phyloP scores from a whole-genome alignment of 1,284 basidiomycete species.

The Porphyrellus sp. region DNA sequence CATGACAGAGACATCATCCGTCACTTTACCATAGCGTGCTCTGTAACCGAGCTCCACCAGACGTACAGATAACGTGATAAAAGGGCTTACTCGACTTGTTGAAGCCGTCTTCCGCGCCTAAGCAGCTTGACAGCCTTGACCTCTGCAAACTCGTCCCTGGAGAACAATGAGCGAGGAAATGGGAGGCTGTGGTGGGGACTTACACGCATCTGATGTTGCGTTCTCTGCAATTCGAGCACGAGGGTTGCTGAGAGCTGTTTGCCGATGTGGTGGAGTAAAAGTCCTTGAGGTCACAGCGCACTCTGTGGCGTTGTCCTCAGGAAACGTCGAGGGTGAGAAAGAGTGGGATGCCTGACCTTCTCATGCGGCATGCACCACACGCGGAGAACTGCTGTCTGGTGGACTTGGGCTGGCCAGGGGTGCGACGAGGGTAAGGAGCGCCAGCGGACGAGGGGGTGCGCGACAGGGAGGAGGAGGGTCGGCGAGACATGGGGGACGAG shows the following conservation, averaged over 20 bases:
- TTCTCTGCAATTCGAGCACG: slow-evolving; percentile 85
- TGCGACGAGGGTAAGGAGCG: slow-evolving; percentile 51
- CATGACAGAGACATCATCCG: slow-evolving; percentile 40
- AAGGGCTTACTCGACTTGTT: slow-evolving; percentile 69
- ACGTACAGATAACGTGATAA: slow-evolving; percentile 4
- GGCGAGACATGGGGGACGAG: slow-evolving; percentile 49
- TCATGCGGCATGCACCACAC: slow-evolving; percentile 86
- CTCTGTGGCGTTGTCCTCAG: slow-evolving; percentile 43
- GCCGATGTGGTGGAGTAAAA: slow-evolving; percentile 42
- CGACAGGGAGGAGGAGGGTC: slow-evolving; percentile 40
- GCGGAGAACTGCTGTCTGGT: slow-evolving; percentile 80
- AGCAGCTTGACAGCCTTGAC: slow-evolving; percentile 84
- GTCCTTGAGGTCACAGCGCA: slow-evolving; percentile 80
- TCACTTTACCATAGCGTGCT: slow-evolving; percentile 59
- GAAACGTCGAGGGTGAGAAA: not conserved
- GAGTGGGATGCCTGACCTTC: slow-evolving; percentile 49
- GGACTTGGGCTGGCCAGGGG: slow-evolving; percentile 62
- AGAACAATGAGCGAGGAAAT: slow-evolving; percentile 9
- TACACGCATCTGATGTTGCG: slow-evolving; percentile 83
- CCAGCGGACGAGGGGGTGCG: slow-evolving; percentile 31
- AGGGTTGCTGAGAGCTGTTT: slow-evolving; percentile 48
- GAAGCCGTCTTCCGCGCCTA: slow-evolving; percentile 76
- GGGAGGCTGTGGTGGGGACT: slow-evolving; percentile 38
- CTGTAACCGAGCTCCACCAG: slow-evolving; percentile 31
- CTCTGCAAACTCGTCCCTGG: slow-evolving; percentile 83